Conservation (phyloP, 208 protist species). For the Porcisia hertigi region DNA sequence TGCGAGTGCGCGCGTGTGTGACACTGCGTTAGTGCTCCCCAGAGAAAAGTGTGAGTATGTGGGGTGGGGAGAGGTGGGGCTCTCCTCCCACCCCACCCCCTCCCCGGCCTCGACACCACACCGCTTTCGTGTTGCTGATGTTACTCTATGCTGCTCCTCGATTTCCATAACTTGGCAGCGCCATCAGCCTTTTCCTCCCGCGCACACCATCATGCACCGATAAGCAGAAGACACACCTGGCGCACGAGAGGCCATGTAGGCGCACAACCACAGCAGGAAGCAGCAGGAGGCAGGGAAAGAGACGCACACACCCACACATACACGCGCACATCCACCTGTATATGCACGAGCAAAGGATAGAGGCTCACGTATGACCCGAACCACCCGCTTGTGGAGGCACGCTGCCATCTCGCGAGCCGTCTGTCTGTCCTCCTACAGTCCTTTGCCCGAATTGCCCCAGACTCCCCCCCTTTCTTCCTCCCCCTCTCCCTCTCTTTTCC, state of each 20-base stretch:
- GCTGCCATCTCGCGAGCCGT: not conserved
- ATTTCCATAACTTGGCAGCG: not conserved
- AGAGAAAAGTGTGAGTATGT: no score
- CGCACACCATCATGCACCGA: not conserved
- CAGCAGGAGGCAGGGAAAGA: not conserved
- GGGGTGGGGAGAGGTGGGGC: no score
- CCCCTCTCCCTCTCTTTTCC: not conserved
- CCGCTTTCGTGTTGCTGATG: not conserved
- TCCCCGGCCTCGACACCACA: not conserved
- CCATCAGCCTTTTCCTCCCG: not conserved
- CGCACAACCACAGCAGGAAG: no score
- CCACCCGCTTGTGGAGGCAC: no score
- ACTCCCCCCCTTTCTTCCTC: not conserved
- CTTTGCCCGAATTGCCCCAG: no score
- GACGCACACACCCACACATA: constrained; percentile 7
- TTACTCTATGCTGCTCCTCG: not conserved
- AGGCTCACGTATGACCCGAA: no score
- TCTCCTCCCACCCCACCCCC: no score
- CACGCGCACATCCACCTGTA: not conserved
- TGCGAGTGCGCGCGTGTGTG: no score
- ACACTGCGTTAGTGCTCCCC: no score
- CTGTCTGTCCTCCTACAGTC: no score
- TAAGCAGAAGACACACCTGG: not conserved
- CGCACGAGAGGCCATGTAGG: no score
- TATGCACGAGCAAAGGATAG: not conserved